Evolutionary conservation across 2,329 filamentous ascomycete genomes (phyloP), one percentile per base, ranked within the genome.

Genomic region (Fusarium paranaense): DNA sequence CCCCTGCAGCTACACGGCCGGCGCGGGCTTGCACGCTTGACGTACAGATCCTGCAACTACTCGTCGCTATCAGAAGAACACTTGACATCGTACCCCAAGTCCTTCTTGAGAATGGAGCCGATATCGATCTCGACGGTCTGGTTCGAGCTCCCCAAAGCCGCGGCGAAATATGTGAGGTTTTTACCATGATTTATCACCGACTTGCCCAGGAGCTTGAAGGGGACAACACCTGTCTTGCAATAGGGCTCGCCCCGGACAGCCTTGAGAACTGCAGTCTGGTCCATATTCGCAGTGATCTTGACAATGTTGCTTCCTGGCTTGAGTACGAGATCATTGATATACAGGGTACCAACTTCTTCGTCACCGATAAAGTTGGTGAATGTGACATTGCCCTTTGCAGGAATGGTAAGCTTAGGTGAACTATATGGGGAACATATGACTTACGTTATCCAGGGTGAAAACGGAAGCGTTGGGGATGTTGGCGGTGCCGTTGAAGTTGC

Each of bases 381-480:
- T 32, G 88, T 88, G 38, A 90, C 85, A 76, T 93, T 92, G 76
- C 92, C 92, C 85, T 91, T 40, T 59, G 32, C 16, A 56, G 27
- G 37, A 8, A 16, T 13, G 52, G 58, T 74, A 54, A 77, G 64
- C 58, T 38, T 61, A 27, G 30, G 14, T 16, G 35, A 27, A 5
- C 18, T 5, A 9, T 9, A 50, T 9, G 18, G n/a, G 22, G 47
- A 45, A 65, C 3, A 57, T 18, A 35, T 5, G 22, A 84, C 87
- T 82, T 83, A 90, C 89, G 76, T 94, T 88, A 37, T 92, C 87
- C 62, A 94, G 85, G n/a, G 87, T 90, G 78, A 92, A 86, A 61
- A 89, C 82, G 2, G 91, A 92, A 8, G 86, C 87, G 80, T 94
- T 94, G 73, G 90, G 90, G 60, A 94, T 91, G 66, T 84, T 84